Evolutionary conservation across 176 grass and related monocot genomes (phyloP).

Genomic region (Oropetium thomaeum): DNA sequence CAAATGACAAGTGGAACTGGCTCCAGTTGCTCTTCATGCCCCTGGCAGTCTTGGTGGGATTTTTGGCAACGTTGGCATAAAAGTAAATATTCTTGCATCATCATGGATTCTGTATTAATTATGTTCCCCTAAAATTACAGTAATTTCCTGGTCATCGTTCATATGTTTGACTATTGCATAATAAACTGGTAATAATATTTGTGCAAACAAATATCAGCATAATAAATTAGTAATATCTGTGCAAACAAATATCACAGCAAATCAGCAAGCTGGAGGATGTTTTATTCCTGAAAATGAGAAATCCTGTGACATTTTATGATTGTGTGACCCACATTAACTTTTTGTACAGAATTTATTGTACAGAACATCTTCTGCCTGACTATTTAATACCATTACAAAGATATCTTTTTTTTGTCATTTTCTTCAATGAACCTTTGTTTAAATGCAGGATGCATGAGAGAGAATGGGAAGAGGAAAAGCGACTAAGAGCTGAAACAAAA

Average conservation of each 20-base stretch:
- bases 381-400: not conserved
- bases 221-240: not conserved
- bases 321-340: too few species aligned
- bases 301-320: not conserved
- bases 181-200: not conserved
- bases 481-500: conserved; percentile 79
- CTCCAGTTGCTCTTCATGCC: not conserved
- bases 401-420: not conserved
- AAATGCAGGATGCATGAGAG: conserved; percentile 72
- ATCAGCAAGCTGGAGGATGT: not conserved
- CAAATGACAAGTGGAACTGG: not conserved
- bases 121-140: not conserved
- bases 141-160: not conserved
- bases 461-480: conserved; percentile 95
- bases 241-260: not conserved
- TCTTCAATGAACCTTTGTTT: conserved; percentile 19
- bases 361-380: conserved; percentile 5
- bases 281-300: not conserved
- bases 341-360: too few species aligned
- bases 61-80: not conserved
- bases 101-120: too few species aligned
- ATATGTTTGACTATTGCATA: not conserved
- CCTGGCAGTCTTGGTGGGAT: not conserved
- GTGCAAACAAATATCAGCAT: not conserved
- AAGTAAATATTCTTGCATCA: not conserved